Base-by-base conservation (phyloP, 306 rosid genomes). In the Inga leiocalycina region DNA sequence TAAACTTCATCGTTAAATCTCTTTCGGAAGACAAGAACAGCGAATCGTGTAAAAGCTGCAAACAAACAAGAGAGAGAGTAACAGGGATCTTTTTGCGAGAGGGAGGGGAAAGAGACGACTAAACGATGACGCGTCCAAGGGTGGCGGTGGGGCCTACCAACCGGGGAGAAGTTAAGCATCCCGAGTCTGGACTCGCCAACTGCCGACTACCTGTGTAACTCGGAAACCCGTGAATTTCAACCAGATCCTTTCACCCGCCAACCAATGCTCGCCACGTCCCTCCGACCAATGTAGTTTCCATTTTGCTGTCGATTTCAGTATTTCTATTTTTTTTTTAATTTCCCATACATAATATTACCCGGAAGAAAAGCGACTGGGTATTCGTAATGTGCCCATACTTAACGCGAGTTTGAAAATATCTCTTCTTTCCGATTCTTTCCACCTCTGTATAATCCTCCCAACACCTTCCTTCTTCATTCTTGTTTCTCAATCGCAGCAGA, bases 201-300 rank as follows among this genome's bases (percentile, higher is more conserved):
- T 17, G 49, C 74, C 16, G 14, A 3, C 48, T 0, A 4, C 17
- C 22, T 20, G 15, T 4, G 6, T 20, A 1, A 17, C 74, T 68
- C 74, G 74, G 74, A 74, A 52, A 30, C 77, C 77, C 79, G 79
- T 67, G 66, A 34, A 75, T 52, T 75, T 12, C 43, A 10, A 75
- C 49, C 61, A 39, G 30, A 39, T 41, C 1, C 17, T 65, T 54
- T 54, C 57, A 39, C 2, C 82, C n/a, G 15, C 83, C 83, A 70
- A 39, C 70, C 69, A 52, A 12, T 19, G 8, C 4, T 6, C 3
- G 22, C 83, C 83, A 71, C 61, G 45, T 80, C 3, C 14, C 30
- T 24, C 8, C 39, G 16, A 0, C 19, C 4, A 0, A 27, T 37
- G 17, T 12, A 35, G 68, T 62, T 62, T 62, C 14, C 19, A 4